Evolutionary conservation across 495 filamentous ascomycete genomes (phyloP).

Genomic region (Hypoxylon subgilvum): DNA sequence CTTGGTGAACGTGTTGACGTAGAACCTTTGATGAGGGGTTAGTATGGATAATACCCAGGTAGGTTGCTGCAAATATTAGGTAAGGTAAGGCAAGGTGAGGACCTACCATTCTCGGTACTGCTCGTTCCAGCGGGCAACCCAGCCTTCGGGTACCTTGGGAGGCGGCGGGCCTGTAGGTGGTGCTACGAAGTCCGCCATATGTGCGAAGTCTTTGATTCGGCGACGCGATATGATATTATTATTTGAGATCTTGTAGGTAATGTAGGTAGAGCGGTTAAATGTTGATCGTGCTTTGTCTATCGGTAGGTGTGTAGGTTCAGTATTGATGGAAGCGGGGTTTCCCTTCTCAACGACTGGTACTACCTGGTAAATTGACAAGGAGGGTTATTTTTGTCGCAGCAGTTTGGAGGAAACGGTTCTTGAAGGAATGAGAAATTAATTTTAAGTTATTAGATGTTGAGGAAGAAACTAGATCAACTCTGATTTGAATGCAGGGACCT

Average conservation of each 20-base stretch:
- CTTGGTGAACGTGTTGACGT: conserved; percentile 83
- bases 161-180: conserved; percentile 83
- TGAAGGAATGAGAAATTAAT: neutral
- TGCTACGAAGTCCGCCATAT: conserved; percentile 67
- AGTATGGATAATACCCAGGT: too few relatives aligned
- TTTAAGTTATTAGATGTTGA: neutral
- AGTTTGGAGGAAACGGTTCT: neutral
- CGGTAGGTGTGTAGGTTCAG: too few relatives aligned
- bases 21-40: conserved; percentile 66
- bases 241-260: conserved; percentile 7
- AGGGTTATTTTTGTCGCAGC: too few relatives aligned
- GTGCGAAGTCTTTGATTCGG: conserved; percentile 22
- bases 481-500: conserved; percentile 5
- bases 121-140: conserved; percentile 78
- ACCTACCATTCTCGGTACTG: conserved; percentile 79
- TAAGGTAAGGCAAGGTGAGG: neutral
- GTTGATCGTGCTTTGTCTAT: too few relatives aligned
- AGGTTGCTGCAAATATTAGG: neutral
- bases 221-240: conserved; percentile 13
- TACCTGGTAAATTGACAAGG: too few relatives aligned
- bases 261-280: neutral
- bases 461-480: neutral
- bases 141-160: conserved; percentile 85
- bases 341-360: too few relatives aligned
- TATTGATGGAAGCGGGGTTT: neutral